These are phyloP conservation scores for Yamadazyma atlantica DNA, from an alignment of 1,139 yeast genomes.

Conservation along the genomic window DNA sequence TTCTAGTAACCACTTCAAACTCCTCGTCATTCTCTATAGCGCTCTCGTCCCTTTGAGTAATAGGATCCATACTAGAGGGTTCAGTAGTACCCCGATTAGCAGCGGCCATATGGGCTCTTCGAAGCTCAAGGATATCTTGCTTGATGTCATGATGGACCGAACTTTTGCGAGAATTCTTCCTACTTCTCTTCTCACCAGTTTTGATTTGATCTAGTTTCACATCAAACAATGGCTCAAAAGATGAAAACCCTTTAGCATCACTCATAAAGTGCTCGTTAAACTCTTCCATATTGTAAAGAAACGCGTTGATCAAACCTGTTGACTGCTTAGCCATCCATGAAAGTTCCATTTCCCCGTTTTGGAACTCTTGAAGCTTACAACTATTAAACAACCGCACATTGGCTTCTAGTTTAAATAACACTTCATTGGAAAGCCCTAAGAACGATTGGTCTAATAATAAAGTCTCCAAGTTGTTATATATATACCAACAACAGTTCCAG, in stretches of 20 bases:
- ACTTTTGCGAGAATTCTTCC: conserved; percentile 32
- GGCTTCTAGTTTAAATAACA: conserved; percentile 28
- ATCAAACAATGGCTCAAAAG: conserved; percentile 54
- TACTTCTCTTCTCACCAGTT: conserved; percentile 17
- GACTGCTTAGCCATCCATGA: conserved; percentile 26
- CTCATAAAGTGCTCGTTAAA: conserved; percentile 55
- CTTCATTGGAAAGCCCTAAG: conserved; percentile 26
- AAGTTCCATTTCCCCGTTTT: conserved; percentile 17
- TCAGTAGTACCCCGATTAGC: conserved; percentile 2
- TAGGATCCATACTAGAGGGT: too few species aligned
- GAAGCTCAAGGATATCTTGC: conserved; percentile 23
- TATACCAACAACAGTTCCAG: conserved; percentile 64
- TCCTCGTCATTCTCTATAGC: conserved; percentile 24
- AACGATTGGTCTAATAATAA: conserved; percentile 52
- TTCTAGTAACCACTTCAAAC: conserved; percentile 32
- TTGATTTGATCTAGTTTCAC: conserved; percentile 22
- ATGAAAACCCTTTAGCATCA: conserved; percentile 35
- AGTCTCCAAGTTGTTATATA: conserved; percentile 64
- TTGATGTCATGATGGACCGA: conserved; percentile 9
- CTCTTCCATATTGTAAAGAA: conserved; percentile 29
- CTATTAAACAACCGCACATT: conserved; percentile 26
- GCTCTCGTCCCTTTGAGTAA: conserved; percentile 10
- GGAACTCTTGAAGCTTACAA: conserved; percentile 27
- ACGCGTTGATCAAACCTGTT: conserved; percentile 23
- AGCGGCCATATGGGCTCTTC: conserved; percentile 15